Base-by-base conservation (phyloP, 2,329 filamentous ascomycete genomes). In the Cercospora nicotianae region DNA sequence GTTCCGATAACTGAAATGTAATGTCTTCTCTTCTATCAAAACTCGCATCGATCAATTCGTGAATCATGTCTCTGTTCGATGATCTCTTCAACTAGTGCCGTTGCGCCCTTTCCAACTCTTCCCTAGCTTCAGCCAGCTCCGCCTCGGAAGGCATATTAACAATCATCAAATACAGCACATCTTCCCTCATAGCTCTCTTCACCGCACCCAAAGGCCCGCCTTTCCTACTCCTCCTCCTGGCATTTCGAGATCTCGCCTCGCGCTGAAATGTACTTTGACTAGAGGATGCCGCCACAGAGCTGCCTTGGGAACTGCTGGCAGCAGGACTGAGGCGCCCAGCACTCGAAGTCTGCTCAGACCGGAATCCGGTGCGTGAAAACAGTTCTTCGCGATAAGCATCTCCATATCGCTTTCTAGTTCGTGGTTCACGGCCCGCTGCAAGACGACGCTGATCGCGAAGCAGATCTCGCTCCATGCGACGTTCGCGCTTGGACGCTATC, bases 111-210 rank as follows among this genome's bases (percentile, higher is more conserved):
- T 48, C 72, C 57, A 76, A 45, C 39, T 69, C 67, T 48, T 72
- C 65, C 63, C 71, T 69, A 26, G 75, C 76, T 36, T 75, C 72
- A 42, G 67, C 72, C 64, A 85, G 75, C 68, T 84, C 83, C 20
- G 80, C 78, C 10, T 80, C 77, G 0, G 75, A 76, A 0, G 83
- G 83, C 76, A 84, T 76, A 66, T 85, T 84, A 5, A 84, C 82
- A 67, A 85, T 80, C 75, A 83, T 81, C 65, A 86, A 67, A 70
- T 85, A 85, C 31, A 85, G 67, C 5, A 85, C 80, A 73, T 83
- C 57, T 53, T 69, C 65, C 16, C 39, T 39, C 65, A 69, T 65
- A n/a, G 51, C 59, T 45, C 66, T 70, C 63, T 67, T 72, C 42
- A 69, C 67, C 60, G 59, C 63, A 10, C 81, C 79, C 0, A 69